Evolutionary conservation across 192 early-diverging fungal genomes (phyloP).

Genomic region (Dissophora globulifera): DNA sequence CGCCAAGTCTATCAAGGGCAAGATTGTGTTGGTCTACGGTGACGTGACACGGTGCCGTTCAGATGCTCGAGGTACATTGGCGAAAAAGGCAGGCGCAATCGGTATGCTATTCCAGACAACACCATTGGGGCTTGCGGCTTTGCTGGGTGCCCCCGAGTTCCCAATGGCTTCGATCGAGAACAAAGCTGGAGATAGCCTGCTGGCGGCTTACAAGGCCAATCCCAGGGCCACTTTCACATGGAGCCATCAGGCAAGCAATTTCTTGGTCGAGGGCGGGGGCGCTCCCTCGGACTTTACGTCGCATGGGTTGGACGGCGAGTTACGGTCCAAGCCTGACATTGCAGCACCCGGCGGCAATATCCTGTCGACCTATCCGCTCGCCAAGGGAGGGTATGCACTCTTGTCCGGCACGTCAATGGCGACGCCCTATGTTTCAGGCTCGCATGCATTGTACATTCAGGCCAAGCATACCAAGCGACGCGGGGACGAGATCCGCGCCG

Average conservation of each 20-base stretch:
- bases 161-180: slow-evolving; percentile 40
- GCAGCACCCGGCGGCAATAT: slow-evolving; percentile 62
- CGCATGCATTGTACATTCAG: slow-evolving; percentile 35
- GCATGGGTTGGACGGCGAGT: slow-evolving; percentile 74
- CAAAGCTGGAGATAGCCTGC: slow-evolving; percentile 42
- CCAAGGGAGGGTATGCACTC: slow-evolving; percentile 54
- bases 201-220: slow-evolving; percentile 26
- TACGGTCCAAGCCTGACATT: slow-evolving; percentile 68
- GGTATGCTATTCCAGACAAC: slow-evolving; percentile 34
- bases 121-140: slow-evolving; percentile 33
- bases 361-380: slow-evolving; percentile 59
- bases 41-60: slow-evolving; percentile 23
- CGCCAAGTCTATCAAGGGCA: slow-evolving; percentile 23
- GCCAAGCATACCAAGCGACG: slow-evolving; percentile 4
- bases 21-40: slow-evolving; percentile 30
- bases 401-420: slow-evolving; percentile 71
- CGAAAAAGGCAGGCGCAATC: slow-evolving; percentile 11
- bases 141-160: slow-evolving; percentile 24
- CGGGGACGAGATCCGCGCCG: slow-evolving; percentile 17
- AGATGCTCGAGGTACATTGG: slow-evolving; percentile 52
- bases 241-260: neutral
- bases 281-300: slow-evolving; percentile 78
- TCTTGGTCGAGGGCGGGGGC: slow-evolving; percentile 47
- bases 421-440: slow-evolving; percentile 52
- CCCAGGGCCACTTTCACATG: slow-evolving; percentile 19